Conservation (phyloP, 352 stramenopile species). For the Phytophthora pini region DNA sequence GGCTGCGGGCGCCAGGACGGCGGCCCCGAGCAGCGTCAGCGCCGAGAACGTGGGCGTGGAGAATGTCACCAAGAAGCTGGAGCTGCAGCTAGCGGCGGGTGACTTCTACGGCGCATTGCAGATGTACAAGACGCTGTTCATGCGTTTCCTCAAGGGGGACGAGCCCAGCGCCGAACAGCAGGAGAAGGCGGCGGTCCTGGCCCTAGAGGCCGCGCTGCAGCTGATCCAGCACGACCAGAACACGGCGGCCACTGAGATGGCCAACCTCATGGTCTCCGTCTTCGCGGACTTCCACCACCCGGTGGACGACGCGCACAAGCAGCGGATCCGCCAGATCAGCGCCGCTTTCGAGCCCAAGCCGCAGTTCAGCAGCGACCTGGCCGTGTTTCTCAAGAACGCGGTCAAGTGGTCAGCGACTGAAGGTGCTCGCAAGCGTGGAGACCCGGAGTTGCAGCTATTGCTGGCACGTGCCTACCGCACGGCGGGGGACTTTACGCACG, state of each 20-base stretch:
- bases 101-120: conserved; percentile 90
- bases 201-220: conserved; percentile 67
- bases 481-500: conserved; percentile 66
- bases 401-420: conserved; percentile 85
- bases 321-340: conserved; percentile 69
- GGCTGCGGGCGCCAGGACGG: conserved; percentile 58
- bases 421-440: conserved; percentile 74
- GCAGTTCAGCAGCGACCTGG: conserved; percentile 72
- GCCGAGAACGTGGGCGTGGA: conserved; percentile 62
- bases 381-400: conserved; percentile 75
- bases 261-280: conserved; percentile 76
- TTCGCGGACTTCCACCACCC: conserved; percentile 73
- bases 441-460: conserved; percentile 79
- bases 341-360: conserved; percentile 68
- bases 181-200: conserved; percentile 67
- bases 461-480: conserved; percentile 60
- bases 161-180: conserved; percentile 56
- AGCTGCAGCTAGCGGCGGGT: conserved; percentile 70
- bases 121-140: conserved; percentile 93
- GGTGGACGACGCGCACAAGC: conserved; percentile 78
- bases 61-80: conserved; percentile 82
- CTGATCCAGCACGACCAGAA: conserved; percentile 79
- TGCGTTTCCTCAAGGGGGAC: conserved; percentile 84
- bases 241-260: conserved; percentile 83
- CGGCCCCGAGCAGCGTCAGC: conserved; percentile 20